Conservation (phyloP, 805 yeast species). For the Pichia eremophila region DNA sequence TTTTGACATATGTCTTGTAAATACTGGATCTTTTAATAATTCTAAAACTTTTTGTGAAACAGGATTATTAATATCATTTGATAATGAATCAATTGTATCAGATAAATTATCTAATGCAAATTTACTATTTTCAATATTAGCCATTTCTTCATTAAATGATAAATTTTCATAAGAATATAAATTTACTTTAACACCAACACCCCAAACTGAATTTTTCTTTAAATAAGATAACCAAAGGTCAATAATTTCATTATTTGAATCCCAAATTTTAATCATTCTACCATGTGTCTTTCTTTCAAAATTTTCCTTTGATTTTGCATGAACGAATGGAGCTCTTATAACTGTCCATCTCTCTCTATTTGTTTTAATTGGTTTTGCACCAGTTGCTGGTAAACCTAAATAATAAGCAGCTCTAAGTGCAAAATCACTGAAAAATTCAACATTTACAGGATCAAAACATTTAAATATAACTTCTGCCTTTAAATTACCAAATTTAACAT, state of each 20-base stretch:
- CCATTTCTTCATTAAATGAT: slow-evolving; percentile 33
- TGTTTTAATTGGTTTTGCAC: slow-evolving; percentile 58
- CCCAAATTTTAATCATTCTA: slow-evolving; percentile 67
- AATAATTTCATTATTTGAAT: slow-evolving; percentile 74
- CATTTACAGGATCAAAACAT: slow-evolving; percentile 58
- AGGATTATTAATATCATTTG: slow-evolving; percentile 25
- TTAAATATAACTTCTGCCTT: slow-evolving; percentile 72
- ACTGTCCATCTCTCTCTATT: slow-evolving; percentile 89
- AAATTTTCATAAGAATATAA: slow-evolving; percentile 47
- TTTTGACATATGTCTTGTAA: slow-evolving; percentile 41
- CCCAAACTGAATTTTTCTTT: slow-evolving; percentile 66
- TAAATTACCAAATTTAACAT: slow-evolving; percentile 58
- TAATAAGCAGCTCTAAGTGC: slow-evolving; percentile 85
- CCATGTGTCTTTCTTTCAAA: slow-evolving; percentile 81
- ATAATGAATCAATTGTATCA: slow-evolving; percentile 16
- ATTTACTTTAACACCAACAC: slow-evolving; percentile 75
- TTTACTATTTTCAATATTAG: slow-evolving; percentile 18
- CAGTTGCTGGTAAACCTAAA: slow-evolving; percentile 77
- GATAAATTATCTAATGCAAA: slow-evolving; percentile 15
- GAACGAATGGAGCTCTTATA: slow-evolving; percentile 85
- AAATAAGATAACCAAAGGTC: slow-evolving; percentile 75
- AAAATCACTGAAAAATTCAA: slow-evolving; percentile 75
- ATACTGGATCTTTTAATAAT: slow-evolving; percentile 61
- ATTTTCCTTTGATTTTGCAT: slow-evolving; percentile 90
- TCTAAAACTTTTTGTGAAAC: slow-evolving; percentile 62